Base-by-base conservation (phyloP, 2,329 filamentous ascomycete genomes). In the Catunica adiposa region DNA sequence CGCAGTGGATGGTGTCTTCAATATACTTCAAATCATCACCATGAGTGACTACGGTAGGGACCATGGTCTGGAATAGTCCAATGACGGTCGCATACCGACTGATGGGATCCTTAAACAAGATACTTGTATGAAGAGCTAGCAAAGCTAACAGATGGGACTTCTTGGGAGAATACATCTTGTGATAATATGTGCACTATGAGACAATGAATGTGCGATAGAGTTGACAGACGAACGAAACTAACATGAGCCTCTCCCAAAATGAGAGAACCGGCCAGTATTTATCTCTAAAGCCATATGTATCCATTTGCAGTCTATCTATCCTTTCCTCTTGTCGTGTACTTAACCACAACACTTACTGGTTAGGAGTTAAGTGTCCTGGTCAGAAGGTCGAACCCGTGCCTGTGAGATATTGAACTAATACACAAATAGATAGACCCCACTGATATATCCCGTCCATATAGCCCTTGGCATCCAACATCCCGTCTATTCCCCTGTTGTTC, bases 1-100 rank as follows among this genome's bases (percentile, higher is more conserved):
- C 80, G 61, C 79, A 82, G 15, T 77, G 69, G 2, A 69, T 63
- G 0, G 79, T 81, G 59, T 77, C 73, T 0, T 70, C 63, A 8
- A 82, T 75, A 8, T 62, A 59, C 4, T 69, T 61, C 1, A 76
- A 62, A 22, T 69, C 66, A 3, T 66, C 59, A 2, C 56, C 42
- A 4, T 60, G 51, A 3, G 57, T 26, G 3, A 65, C n/a, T 0
- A 56, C 15, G 0, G 62, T 66, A 11, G 61, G 63, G 3, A 42
- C 53, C 2, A 60, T 59, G 7, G 53, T 54, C 14, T 66, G 63
- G 26, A 65, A 63, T 3, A 66, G 14, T 9, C 68, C 68, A 0
- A 63, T 23, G 0, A 68, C 62, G 0, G 56, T 14, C 5, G 56
- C 37, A 11, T 42, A 9, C 20, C 56, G 57, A 42, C 57, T 60